These are phyloP conservation scores for Saccharomyces paradoxus DNA, from an alignment of 805 yeast genomes.

Conservation along the genomic window DNA sequence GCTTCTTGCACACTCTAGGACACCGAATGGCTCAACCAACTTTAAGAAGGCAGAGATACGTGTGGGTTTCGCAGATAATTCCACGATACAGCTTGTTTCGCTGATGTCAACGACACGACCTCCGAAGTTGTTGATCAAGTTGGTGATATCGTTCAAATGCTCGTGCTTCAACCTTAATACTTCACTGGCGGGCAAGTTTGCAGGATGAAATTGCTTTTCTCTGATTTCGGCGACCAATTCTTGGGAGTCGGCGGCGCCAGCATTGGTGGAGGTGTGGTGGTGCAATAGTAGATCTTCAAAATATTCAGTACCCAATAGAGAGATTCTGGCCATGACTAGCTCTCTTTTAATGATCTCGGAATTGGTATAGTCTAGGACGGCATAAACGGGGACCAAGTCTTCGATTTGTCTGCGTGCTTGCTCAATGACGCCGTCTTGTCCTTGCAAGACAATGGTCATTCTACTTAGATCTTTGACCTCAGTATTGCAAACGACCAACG, in stretches of 20 bases:
- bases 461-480: slow-evolving; percentile 91
- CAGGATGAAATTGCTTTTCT: slow-evolving; percentile 65
- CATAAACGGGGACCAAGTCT: slow-evolving; percentile 96
- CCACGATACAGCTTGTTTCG: slow-evolving; percentile 89
- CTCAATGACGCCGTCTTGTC: slow-evolving; percentile 93
- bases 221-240: slow-evolving; percentile 24
- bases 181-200: slow-evolving; percentile 80
- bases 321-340: slow-evolving; percentile 81
- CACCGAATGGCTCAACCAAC: slow-evolving; percentile 90
- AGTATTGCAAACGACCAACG: slow-evolving; percentile 91
- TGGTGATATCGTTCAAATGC: slow-evolving; percentile 77
- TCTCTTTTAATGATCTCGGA: slow-evolving; percentile 89
- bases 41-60: slow-evolving; percentile 81
- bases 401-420: slow-evolving; percentile 98
- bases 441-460: slow-evolving; percentile 92
- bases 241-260: slow-evolving; percentile 27
- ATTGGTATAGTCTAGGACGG: slow-evolving; percentile 88
- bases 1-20: slow-evolving; percentile 90
- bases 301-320: slow-evolving; percentile 95
- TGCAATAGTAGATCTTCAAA: slow-evolving; percentile 89
- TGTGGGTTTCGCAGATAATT: slow-evolving; percentile 87
- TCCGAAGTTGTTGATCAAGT: slow-evolving; percentile 78
- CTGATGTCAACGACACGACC: slow-evolving; percentile 88
- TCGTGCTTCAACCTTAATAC: slow-evolving; percentile 89
- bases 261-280: slow-evolving; percentile 42